A percentile compares a stretch with the other conserved stretches of the same genome.
Conservation (phyloP, 305 asterid genomes). For the Withania somnifera region DNA sequence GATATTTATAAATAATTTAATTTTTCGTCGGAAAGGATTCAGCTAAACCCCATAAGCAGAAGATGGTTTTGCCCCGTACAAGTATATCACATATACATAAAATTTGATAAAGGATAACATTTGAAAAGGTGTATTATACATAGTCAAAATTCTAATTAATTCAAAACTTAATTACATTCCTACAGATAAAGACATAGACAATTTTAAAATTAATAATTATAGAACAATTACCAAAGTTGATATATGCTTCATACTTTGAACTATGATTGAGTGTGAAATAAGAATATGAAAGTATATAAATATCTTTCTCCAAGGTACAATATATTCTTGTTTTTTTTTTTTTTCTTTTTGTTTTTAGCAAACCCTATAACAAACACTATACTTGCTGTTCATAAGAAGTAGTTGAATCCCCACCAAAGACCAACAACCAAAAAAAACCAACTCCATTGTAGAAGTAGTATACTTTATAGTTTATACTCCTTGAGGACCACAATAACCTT, state of each 20-base stretch:
- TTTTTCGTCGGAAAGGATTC: too few species aligned
- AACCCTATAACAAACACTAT: background rate
- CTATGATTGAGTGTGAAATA: background rate
- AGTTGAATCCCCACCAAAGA: background rate
- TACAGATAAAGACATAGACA: too few species aligned
- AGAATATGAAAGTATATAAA: background rate
- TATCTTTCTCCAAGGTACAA: background rate
- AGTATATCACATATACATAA: too few species aligned
- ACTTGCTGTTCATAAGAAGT: background rate
- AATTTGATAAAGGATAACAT: too few species aligned
- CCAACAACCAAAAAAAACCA: background rate
- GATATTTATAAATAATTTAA: too few species aligned
- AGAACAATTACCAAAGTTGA: too few species aligned
- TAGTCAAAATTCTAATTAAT: too few species aligned
- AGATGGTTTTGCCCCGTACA: too few species aligned
- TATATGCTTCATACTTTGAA: background rate
- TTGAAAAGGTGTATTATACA: too few species aligned
- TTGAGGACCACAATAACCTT: background rate
- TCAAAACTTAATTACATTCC: too few species aligned
- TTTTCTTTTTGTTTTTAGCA: background rate
- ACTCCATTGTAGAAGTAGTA: background rate
- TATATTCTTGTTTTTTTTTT: background rate
- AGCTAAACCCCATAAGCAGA: too few species aligned
- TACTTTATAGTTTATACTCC: background rate
- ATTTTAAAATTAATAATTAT: too few species aligned